Conservation (phyloP, 2,329 filamentous ascomycete species). For the Conoideocrella luteorostrata region DNA sequence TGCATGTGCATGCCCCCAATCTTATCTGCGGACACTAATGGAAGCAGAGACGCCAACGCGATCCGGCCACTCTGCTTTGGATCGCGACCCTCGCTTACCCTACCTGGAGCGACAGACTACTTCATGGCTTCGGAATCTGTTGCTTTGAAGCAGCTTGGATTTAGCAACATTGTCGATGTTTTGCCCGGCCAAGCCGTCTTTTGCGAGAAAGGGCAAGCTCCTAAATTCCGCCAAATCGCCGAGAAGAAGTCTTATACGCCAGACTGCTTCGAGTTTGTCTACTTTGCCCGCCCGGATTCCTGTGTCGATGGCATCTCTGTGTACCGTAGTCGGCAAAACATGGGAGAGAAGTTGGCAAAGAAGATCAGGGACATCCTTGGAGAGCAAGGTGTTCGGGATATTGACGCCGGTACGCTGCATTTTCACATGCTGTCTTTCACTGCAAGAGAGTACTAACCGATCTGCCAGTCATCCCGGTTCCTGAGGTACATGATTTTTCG, state of each 20-base stretch:
- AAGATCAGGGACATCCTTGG: constrained; percentile 63
- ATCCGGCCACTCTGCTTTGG: constrained; percentile 80
- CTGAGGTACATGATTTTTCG: constrained; percentile 23
- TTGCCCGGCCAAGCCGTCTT: constrained; percentile 80
- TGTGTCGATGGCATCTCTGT: constrained; percentile 85
- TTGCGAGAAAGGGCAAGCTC: constrained; percentile 68
- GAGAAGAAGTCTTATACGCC: constrained; percentile 65
- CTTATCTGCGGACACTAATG: background rate
- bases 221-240: constrained; percentile 70
- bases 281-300: constrained; percentile 77
- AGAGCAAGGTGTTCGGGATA: constrained; percentile 62
- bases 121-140: constrained; percentile 89
- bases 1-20: too few species aligned
- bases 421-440: too few species aligned
- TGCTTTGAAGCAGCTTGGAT: constrained; percentile 74
- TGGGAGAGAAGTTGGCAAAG: constrained; percentile 76
- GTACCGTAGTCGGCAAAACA: constrained; percentile 74
- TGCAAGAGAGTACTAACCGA: too few species aligned
- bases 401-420: constrained; percentile 51
- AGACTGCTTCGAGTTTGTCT: constrained; percentile 77
- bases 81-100: constrained; percentile 58
- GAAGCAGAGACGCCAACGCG: constrained; percentile 32
- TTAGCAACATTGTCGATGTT: constrained; percentile 69
- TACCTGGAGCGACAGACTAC: constrained; percentile 66
- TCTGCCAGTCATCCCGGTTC: constrained; percentile 63